Evolutionary conservation across 129 eudicot genomes (phyloP), one percentile per base, ranked within the genome.

Genomic region (Oenanthe sinensis): DNA sequence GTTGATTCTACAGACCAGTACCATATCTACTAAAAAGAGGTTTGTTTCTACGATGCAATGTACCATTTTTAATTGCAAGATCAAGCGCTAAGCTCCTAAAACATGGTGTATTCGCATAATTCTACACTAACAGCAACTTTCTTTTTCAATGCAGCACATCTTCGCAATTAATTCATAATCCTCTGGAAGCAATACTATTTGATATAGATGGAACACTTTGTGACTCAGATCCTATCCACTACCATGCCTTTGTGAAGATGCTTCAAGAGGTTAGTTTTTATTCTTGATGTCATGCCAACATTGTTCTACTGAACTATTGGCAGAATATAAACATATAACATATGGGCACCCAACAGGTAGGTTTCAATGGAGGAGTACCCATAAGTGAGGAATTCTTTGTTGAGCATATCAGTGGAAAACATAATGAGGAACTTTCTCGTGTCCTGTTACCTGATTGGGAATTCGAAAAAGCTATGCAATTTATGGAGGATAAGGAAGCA

Each of bases 201-300:
- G 98, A 91, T 75, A 87, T 93, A 33, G 98, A 93, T 86, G 98
- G 98, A 81, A 93, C 98, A 52, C 86, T 93, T 1, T 87, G 91
- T 45, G 98, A 93, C 81, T 93, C 98, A 15, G 98, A 93, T 79
- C 98, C 98, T 84, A 81, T 93, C n/a, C 98, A 93, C 80, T 89
- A 80, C 62, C 74, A 83, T 36, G 97, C 98, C 76, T 93, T 93
- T 55, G 88, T 91, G 22, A 93, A 89, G 83, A 93, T 93, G 98
- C 97, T 93, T 79, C 93, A 87, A 85, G 91, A 91, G 98, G 98
- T 91, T 74, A 24, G 22, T 19, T 71, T 52, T 11, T 74, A 47
- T 17, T 52, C 26, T 28, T 62, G 19, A 65, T 49, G 5, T 22
- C 50, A 33, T 6, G 20, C 39, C 75, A 48, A 33, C 48, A 33